Percentiles rank a stretch among this genome's conserved stretches.
Evolutionary conservation across 805 yeast species (phyloP).

Genomic region (Pichia paraexigua): DNA sequence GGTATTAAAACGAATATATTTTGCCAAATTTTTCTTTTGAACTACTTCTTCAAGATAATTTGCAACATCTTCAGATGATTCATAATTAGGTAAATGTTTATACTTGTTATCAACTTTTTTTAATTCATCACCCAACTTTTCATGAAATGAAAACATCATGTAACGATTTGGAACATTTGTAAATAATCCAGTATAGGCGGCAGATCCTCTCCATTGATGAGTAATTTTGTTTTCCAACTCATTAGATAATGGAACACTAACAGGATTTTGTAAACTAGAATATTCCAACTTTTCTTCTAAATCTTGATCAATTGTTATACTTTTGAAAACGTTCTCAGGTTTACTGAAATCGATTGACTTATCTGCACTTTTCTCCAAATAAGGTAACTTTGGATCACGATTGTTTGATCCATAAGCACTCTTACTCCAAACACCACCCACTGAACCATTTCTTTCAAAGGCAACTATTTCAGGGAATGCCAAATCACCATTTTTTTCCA

Average conservation of each 20-base stretch:
- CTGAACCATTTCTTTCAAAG: slow-evolving; percentile 32
- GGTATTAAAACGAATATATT: slow-evolving; percentile 33
- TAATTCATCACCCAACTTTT: slow-evolving; percentile 6
- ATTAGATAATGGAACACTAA: background rate
- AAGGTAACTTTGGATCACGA: slow-evolving; percentile 19
- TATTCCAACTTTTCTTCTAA: slow-evolving; percentile 20
- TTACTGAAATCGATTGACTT: slow-evolving; percentile 1
- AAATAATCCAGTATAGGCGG: slow-evolving; percentile 31
- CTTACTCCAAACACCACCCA: slow-evolving; percentile 38
- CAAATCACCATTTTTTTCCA: slow-evolving; percentile 7
- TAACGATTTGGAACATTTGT: slow-evolving; percentile 37
- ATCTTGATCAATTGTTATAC: slow-evolving; percentile 3
- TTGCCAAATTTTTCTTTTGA: slow-evolving; percentile 21
- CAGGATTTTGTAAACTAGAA: slow-evolving; percentile 30
- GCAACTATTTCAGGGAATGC: slow-evolving; percentile 30
- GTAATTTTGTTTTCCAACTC: background rate
- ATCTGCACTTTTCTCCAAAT: background rate
- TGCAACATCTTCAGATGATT: slow-evolving; percentile 25
- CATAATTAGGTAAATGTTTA: slow-evolving; percentile 9
- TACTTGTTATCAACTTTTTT: slow-evolving; percentile 7
- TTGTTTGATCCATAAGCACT: slow-evolving; percentile 9
- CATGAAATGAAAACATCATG: slow-evolving; percentile 33
- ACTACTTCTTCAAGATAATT: slow-evolving; percentile 13
- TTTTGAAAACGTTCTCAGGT: slow-evolving; percentile 8
- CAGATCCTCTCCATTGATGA: slow-evolving; percentile 33